A percentile compares a stretch with the other conserved stretches of the same genome.
Evolutionary conservation across 2,329 filamentous ascomycete species (phyloP).

Genomic region (Paecilomyces sp.): DNA sequence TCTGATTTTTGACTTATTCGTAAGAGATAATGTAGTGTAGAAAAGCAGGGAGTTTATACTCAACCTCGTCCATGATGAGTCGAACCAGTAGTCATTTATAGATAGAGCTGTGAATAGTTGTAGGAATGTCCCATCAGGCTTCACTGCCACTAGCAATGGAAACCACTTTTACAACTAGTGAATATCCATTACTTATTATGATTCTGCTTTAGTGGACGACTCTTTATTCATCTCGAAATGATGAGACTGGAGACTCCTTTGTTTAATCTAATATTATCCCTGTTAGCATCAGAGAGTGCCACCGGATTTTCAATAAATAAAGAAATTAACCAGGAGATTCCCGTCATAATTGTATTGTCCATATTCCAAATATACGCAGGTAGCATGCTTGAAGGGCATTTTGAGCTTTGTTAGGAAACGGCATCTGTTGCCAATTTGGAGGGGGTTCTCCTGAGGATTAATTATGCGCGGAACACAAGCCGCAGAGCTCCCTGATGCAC

Average conservation of each 20-base stretch:
- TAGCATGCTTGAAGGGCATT: too few relatives aligned
- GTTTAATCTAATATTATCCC: neutral
- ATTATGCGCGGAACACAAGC: too few relatives aligned
- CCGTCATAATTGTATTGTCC: too few relatives aligned
- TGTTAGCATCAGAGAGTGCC: too few relatives aligned
- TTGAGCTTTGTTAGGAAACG: too few relatives aligned
- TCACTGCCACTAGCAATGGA: neutral
- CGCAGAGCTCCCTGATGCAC: too few relatives aligned
- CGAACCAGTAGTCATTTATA: neutral
- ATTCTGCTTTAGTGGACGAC: neutral
- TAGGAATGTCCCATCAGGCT: neutral
- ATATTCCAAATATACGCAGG: too few relatives aligned
- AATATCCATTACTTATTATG: neutral
- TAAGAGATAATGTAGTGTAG: neutral
- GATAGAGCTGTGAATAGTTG: neutral
- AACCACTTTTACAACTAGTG: too few relatives aligned
- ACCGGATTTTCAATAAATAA: too few relatives aligned
- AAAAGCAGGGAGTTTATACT: neutral
- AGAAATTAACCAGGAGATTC: too few relatives aligned
- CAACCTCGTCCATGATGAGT: neutral
- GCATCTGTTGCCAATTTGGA: too few relatives aligned
- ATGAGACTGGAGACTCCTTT: neutral
- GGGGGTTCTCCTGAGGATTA: too few relatives aligned
- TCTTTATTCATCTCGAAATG: neutral
- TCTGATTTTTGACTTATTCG: neutral